Conservation (phyloP, 2,329 filamentous ascomycete species). For the Harringtonia lauricola region DNA sequence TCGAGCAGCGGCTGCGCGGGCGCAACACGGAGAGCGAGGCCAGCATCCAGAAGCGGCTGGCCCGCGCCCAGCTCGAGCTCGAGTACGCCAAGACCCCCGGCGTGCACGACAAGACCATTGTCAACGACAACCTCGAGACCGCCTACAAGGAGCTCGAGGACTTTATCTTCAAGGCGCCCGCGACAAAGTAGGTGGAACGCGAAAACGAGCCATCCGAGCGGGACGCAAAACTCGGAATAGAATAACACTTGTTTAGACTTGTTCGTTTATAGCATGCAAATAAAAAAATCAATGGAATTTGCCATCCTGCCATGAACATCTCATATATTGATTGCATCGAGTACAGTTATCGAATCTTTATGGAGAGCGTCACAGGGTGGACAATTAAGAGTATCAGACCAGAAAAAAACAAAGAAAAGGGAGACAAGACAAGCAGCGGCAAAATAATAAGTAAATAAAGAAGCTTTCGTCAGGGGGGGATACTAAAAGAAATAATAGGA, state of each 20-base stretch:
- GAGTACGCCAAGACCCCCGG: constrained; percentile 59
- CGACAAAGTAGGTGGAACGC: neutral
- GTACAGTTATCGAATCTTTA: neutral
- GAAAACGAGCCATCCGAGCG: no score
- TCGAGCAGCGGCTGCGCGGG: constrained; percentile 65
- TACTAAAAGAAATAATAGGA: constrained; percentile 28
- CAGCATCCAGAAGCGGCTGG: constrained; percentile 55
- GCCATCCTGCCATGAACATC: neutral
- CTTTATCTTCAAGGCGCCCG: constrained; percentile 29
- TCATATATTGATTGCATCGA: constrained; percentile 12
- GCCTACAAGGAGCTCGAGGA: constrained; percentile 42
- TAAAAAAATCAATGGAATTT: no score
- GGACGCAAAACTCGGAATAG: no score
- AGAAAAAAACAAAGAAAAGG: neutral
- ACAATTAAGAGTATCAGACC: neutral
- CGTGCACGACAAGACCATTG: constrained; percentile 32
- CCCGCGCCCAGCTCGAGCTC: constrained; percentile 63
- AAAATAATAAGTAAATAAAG: constrained; percentile 4
- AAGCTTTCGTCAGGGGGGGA: constrained; percentile 16
- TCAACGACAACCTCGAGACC: constrained; percentile 30
- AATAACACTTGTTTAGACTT: no score
- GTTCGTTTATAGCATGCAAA: neutral
- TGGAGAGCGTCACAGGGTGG: neutral
- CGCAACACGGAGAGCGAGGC: constrained; percentile 72
- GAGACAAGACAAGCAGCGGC: neutral